Conservation (phyloP, 2,329 filamentous ascomycete genomes). For the Clarireedia sp. region DNA sequence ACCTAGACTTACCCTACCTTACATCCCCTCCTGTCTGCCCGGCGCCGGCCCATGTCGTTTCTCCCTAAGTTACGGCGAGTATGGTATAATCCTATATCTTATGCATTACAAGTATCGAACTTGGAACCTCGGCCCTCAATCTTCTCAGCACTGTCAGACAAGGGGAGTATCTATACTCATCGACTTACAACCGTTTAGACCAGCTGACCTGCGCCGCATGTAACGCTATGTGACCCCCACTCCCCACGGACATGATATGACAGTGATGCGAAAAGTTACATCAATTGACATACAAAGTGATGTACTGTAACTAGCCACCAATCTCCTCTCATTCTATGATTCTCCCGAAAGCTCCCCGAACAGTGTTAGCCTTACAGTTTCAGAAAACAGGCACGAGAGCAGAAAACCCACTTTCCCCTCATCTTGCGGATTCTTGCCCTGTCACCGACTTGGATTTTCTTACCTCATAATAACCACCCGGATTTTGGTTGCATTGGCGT, state of each 20-base stretch:
- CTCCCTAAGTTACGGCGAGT: background rate
- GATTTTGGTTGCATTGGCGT: no score
- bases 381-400: background rate
- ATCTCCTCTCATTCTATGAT: background rate
- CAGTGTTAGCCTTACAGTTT: background rate
- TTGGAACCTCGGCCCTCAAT: no score
- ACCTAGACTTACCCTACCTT: background rate
- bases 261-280: background rate
- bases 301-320: background rate
- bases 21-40: background rate
- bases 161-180: no score
- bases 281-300: background rate
- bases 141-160: no score
- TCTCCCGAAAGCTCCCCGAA: background rate
- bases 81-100: no score
- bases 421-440: background rate
- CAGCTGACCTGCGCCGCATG: no score
- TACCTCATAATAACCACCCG: slow-evolving; percentile 1
- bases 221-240: no score
- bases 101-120: no score
- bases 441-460: background rate
- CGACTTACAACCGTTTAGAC: no score
- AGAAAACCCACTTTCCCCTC: background rate
- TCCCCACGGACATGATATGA: background rate
- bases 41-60: background rate